These are phyloP conservation scores for Candida andamanensis DNA, from an alignment of 805 yeast genomes.

Conservation along the genomic window DNA sequence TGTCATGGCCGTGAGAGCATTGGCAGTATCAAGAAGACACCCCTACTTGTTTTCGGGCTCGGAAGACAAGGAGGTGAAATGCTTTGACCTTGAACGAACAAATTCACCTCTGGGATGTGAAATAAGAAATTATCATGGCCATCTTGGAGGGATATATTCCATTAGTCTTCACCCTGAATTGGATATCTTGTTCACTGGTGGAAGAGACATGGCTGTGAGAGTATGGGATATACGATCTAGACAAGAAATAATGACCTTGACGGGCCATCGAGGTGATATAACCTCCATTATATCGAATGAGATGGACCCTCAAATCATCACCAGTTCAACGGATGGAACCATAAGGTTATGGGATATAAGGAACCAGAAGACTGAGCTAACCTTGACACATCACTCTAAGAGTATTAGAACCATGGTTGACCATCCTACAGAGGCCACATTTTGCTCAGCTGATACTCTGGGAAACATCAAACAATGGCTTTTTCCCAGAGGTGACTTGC, in stretches of 20 bases:
- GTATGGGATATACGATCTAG: slow-evolving; percentile 93
- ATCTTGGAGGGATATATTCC: slow-evolving; percentile 81
- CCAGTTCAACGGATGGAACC: slow-evolving; percentile 81
- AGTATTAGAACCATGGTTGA: slow-evolving; percentile 68
- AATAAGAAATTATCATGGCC: slow-evolving; percentile 89
- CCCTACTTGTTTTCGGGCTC: slow-evolving; percentile 91
- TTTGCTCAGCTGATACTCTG: slow-evolving; percentile 77
- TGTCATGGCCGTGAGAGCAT: slow-evolving; percentile 78
- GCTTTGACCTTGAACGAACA: slow-evolving; percentile 94
- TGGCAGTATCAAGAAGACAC: slow-evolving; percentile 66
- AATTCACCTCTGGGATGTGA: slow-evolving; percentile 46
- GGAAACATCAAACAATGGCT: slow-evolving; percentile 76
- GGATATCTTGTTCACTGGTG: slow-evolving; percentile 80
- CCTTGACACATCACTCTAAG: slow-evolving; percentile 81
- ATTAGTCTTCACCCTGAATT: slow-evolving; percentile 83
- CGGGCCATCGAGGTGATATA: slow-evolving; percentile 78
- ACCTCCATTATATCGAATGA: slow-evolving; percentile 62
- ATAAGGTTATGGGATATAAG: slow-evolving; percentile 86
- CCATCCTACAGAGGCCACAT: slow-evolving; percentile 66
- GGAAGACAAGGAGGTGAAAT: slow-evolving; percentile 86
- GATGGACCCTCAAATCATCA: slow-evolving; percentile 79
- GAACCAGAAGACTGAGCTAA: slow-evolving; percentile 65
- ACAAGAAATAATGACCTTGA: slow-evolving; percentile 64
- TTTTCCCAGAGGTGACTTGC: slow-evolving; percentile 67
- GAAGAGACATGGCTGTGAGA: slow-evolving; percentile 79